Evolutionary conservation across 2,329 filamentous ascomycete genomes (phyloP), one percentile per base, ranked within the genome.

Genomic region (Fusarium compactum): DNA sequence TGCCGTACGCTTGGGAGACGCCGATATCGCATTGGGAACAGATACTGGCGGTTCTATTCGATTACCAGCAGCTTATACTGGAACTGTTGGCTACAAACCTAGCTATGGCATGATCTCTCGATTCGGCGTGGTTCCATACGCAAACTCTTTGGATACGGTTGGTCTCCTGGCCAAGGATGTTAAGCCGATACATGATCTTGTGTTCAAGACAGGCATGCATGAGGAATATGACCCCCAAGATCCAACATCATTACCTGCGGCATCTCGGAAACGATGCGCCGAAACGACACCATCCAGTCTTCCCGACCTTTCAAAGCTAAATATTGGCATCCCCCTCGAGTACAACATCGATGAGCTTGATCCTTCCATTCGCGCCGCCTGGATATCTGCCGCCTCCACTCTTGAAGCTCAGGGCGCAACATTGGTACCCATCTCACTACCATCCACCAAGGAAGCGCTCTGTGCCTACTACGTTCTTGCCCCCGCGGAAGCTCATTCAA

Each of bases 401-500:
- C 85, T 98, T 2, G 85, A 88, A 70, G 71, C 81, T 0, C 81
- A 86, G n/a, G 94, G 94, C 14, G 91, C 92, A 63, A 87, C 84
- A 0, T 83, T 98, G 15, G 88, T 93, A 14, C 87, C 92, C 3
- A 87, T 98, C 18, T 93, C 91, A 4, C 85, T 99, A 7, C 95
- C 95, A 1, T 89, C 91, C 1, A 99, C 95, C 2, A 91, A 89
- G 67, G 90, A 93, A 72, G 95, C 96, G 0, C 87, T 99, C 1
- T 93, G 94, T 22, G 92, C 96, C 34, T 99, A 99, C 83, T 99
- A 99, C 80, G 88, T 99, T 60, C 90, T 99, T 59, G 97, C 96
- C 1, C 94, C 96, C 0, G 95, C 96, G 18, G 96, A 99, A 81
- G 96, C 96, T 6, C 94, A 94, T 2, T 98, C 95, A 18, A 99